These are phyloP conservation scores for Eucalyptus guilfoylei DNA, from an alignment of 345 rosid species.

Conservation along the genomic window DNA sequence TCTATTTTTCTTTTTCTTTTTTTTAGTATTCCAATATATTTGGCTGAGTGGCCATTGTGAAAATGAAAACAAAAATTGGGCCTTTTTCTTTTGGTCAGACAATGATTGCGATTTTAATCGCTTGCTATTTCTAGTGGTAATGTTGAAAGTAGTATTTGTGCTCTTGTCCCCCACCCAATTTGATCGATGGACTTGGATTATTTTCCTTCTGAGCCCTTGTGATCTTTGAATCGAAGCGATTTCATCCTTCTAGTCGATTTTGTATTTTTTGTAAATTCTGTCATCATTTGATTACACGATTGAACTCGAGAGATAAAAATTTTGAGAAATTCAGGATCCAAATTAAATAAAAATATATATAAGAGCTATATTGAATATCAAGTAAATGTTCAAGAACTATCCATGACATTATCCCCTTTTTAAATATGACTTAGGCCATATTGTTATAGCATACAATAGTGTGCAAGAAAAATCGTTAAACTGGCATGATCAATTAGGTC, in stretches of 20 bases:
- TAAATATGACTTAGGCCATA: neutral
- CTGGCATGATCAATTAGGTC: accelerated
- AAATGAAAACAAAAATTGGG: neutral
- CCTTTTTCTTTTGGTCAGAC: neutral
- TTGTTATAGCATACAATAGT: accelerated
- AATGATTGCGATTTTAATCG: neutral
- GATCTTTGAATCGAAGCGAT: neutral
- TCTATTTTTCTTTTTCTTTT: neutral
- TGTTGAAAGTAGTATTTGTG: neutral
- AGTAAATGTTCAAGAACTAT: neutral
- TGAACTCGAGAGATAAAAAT: neutral
- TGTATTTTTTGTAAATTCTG: no score
- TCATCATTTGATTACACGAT: no score
- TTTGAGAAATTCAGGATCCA: neutral
- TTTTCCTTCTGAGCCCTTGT: neutral
- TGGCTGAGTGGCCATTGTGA: neutral
- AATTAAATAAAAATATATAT: no score
- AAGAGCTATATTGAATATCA: neutral
- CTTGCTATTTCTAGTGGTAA: neutral
- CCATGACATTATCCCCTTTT: accelerated
- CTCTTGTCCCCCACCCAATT: neutral
- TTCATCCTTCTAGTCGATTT: neutral
- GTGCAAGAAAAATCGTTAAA: neutral
- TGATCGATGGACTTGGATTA: no score
- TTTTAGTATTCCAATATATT: neutral